These are phyloP conservation scores for Picochlorum sp. DNA, from an alignment of 139 green algal genomes.

Conservation along the genomic window DNA sequence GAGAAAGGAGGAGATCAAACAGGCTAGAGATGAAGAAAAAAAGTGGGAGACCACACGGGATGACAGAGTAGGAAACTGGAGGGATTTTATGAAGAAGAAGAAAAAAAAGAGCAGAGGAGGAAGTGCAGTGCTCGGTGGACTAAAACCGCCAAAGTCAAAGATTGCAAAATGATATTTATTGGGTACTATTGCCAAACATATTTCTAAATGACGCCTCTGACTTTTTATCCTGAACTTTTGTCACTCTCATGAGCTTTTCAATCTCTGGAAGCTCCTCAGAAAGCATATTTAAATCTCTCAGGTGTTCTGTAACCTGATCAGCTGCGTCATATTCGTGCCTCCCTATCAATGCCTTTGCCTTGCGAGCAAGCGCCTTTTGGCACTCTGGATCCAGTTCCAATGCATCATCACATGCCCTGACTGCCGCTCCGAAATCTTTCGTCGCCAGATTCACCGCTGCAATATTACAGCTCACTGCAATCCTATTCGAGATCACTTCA, in stretches of 20 bases:
- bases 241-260: not conserved
- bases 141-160: slow-evolving; percentile 55
- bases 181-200: slow-evolving; percentile 21
- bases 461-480: slow-evolving; percentile 46
- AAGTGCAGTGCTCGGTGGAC: slow-evolving; percentile 20
- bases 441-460: slow-evolving; percentile 41
- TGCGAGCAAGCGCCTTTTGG: slow-evolving; percentile 43
- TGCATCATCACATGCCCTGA: slow-evolving; percentile 27
- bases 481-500: slow-evolving; percentile 43
- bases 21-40: slow-evolving; percentile 58
- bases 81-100: slow-evolving; percentile 58
- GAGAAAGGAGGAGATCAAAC: slow-evolving; percentile 64
- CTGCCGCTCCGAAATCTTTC: slow-evolving; percentile 30
- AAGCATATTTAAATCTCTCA: slow-evolving; percentile 4
- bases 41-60: slow-evolving; percentile 75
- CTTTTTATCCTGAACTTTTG: not conserved
- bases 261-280: slow-evolving; percentile 11
- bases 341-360: slow-evolving; percentile 28
- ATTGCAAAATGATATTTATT: slow-evolving; percentile 10
- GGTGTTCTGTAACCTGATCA: slow-evolving; percentile 9
- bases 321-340: slow-evolving; percentile 29
- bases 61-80: slow-evolving; percentile 64
- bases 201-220: slow-evolving; percentile 13
- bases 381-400: slow-evolving; percentile 29
- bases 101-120: slow-evolving; percentile 27